Conservation (phyloP, 228 moss, liverwort and hornwort genomes). For the Sphagnum fallax region DNA sequence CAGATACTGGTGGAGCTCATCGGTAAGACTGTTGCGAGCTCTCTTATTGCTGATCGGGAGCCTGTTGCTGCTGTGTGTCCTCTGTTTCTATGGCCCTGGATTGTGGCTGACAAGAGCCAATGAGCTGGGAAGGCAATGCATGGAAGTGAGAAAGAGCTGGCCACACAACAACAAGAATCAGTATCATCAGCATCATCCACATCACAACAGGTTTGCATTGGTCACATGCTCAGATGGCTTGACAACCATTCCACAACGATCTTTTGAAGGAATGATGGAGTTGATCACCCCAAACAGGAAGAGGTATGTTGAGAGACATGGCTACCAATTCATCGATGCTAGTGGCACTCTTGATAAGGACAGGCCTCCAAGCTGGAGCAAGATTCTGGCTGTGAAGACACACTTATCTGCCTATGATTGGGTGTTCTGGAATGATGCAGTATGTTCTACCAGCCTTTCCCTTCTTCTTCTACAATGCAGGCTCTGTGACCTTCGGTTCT, state of each 20-base stretch:
- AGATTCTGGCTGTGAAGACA: slow-evolving; percentile 88
- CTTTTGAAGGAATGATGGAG: slow-evolving; percentile 95
- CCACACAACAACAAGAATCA: too few relatives aligned
- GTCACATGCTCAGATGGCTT: slow-evolving; percentile 94
- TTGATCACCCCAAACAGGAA: slow-evolving; percentile 81
- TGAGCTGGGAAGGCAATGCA: slow-evolving; percentile 52
- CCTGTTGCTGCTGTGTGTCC: slow-evolving; percentile 14
- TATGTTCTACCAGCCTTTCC: slow-evolving; percentile 11
- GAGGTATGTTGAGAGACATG: slow-evolving; percentile 75
- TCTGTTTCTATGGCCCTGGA: slow-evolving; percentile 44
- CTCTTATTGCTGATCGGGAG: slow-evolving; percentile 24
- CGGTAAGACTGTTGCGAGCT: slow-evolving; percentile 26
- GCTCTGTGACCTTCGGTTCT: too few relatives aligned
- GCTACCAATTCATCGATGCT: slow-evolving; percentile 93
- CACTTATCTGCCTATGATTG: slow-evolving; percentile 84
- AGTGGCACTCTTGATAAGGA: slow-evolving; percentile 76
- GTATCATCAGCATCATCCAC: slow-evolving; percentile 16
- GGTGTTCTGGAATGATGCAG: slow-evolving; percentile 99
- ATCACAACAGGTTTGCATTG: slow-evolving; percentile 65
- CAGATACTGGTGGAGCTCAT: slow-evolving; percentile 33
- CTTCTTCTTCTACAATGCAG: too few relatives aligned
- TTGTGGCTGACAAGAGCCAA: slow-evolving; percentile 41
- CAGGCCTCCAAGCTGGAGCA: slow-evolving; percentile 99
- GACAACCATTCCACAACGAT: slow-evolving; percentile 80
- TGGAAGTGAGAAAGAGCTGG: slow-evolving; percentile 14